Conservation (phyloP, 2,329 filamentous ascomycete species). For the Aureobasidium mangrovei region DNA sequence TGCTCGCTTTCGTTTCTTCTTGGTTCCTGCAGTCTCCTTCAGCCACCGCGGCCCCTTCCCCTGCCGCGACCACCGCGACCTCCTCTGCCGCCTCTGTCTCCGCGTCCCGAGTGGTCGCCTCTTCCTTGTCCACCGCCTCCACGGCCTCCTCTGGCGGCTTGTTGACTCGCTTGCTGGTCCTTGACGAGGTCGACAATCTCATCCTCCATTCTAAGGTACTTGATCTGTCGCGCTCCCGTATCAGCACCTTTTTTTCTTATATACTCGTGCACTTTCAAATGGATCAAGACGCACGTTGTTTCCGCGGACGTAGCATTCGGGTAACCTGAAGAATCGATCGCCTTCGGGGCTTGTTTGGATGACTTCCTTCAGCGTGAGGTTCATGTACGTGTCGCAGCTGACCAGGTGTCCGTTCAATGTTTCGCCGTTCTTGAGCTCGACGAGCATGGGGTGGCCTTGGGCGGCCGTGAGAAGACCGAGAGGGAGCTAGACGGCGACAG, state of each 20-base stretch:
- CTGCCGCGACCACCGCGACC: conserved; percentile 46
- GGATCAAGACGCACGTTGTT: conserved; percentile 65
- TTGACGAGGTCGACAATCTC: conserved; percentile 92
- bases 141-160: conserved; percentile 50
- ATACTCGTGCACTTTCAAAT: neutral
- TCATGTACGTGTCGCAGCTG: conserved; percentile 99
- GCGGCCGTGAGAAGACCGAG: conserved; percentile 84
- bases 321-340: conserved; percentile 83
- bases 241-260: conserved; percentile 1
- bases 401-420: conserved; percentile 94
- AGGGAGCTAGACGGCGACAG: conserved; percentile 42
- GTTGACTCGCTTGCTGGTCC: conserved; percentile 75
- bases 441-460: conserved; percentile 95
- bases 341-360: conserved; percentile 93
- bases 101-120: conserved; percentile 39
- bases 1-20: conserved; percentile 2
- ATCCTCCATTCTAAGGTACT: conserved; percentile 92
- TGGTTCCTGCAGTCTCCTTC: neutral
- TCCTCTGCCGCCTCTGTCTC: conserved; percentile 51
- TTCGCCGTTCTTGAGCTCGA: conserved; percentile 95
- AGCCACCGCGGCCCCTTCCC: conserved; percentile 37
- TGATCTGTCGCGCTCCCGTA: conserved; percentile 59
- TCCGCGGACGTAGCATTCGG: conserved; percentile 91
- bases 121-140: conserved; percentile 47
- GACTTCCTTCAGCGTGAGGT: conserved; percentile 92